These are phyloP conservation scores for Aspergillus persii DNA, from an alignment of 2,329 filamentous ascomycete species.

Conservation along the genomic window DNA sequence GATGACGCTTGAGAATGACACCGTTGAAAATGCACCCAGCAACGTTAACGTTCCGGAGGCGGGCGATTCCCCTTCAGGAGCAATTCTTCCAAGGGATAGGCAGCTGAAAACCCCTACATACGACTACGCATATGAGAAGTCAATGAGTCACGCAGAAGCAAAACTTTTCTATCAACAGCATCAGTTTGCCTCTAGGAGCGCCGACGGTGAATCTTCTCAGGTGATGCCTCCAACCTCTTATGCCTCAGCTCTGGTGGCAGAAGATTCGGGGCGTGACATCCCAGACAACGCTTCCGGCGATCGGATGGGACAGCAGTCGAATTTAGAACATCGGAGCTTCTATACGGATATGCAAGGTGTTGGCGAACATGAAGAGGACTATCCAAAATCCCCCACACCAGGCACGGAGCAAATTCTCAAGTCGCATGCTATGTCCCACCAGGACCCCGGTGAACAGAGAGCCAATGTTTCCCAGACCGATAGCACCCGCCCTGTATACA, in stretches of 20 bases:
- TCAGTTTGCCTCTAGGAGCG: constrained; percentile 59
- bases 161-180: constrained; percentile 95
- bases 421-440: background rate
- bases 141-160: constrained; percentile 89
- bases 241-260: constrained; percentile 2
- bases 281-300: background rate
- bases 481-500: constrained; percentile 41
- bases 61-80: constrained; percentile 9
- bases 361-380: background rate
- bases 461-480: background rate
- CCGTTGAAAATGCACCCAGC: constrained; percentile 13
- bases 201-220: constrained; percentile 37
- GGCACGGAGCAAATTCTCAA: background rate
- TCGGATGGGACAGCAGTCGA: background rate
- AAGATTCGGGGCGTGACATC: background rate
- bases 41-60: constrained; percentile 6
- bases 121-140: constrained; percentile 89
- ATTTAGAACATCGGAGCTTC: background rate
- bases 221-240: constrained; percentile 15
- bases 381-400: background rate
- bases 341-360: background rate
- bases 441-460: background rate
- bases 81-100: constrained; percentile 39
- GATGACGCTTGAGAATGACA: constrained; percentile 3
- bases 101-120: constrained; percentile 79